Base-by-base conservation (phyloP, 2,329 filamentous ascomycete species). In the Chrysosphaeria jannelii region DNA sequence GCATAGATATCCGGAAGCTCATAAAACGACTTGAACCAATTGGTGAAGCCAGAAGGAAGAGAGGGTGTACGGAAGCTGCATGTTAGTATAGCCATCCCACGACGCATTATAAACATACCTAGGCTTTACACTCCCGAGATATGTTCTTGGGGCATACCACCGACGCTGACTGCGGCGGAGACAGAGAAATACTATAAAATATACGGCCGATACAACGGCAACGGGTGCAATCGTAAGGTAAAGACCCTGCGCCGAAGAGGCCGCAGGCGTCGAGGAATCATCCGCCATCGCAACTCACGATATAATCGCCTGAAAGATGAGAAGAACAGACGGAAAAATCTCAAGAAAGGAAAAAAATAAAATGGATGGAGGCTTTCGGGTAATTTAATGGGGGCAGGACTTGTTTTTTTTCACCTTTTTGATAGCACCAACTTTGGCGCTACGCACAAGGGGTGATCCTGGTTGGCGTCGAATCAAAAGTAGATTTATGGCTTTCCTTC, bases 1-100 rank as follows among this genome's bases (percentile, higher is more conserved):
- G 79, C 62, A 37, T 74, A 76, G 19, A 65, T 64, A 39, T 93
- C 79, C 4, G 57, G 56, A 20, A 59, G 55, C 34, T 55, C 57
- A 47, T 60, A 68, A 44, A 75, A 71, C 8, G 55, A 48, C 7
- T 45, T 44, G 27, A 76, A 42, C 70, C 70, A 78, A 33, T 68
- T 59, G 34, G 71, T 47, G 21, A 63, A 39, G 25, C 68, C 66
- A 20, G 14, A 12, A 6, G 19, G 11, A 15, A 16, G 28, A 18
- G 13, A 6, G 3, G 15, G 6, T 16, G 10, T 24, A 14, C 13
- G 14, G 13, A 7, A 9, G 4, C 20, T 6, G n/a, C 6, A 13
- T n/a, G 6, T 6, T 8, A 6, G 13, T 13, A 13, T n/a, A n/a
- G 10, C 3, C 10, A 5, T 7, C 21, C 10, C 13, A 15, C 14